phyloP scores from a whole-genome alignment of 305 asterid species.

The Andrographis paniculata region DNA sequence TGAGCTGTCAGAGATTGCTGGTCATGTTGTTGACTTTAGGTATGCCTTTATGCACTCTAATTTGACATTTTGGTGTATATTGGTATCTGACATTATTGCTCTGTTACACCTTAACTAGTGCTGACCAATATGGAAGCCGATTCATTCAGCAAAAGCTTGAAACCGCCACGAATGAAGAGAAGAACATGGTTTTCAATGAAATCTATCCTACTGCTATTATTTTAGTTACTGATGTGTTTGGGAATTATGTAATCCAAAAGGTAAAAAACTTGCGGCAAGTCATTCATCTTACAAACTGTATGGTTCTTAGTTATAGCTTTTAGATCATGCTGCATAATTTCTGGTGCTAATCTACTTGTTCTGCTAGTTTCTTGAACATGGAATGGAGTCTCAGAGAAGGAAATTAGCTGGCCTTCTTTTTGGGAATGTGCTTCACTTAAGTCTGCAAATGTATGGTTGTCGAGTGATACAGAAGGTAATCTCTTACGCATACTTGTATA shows the following conservation, averaged over 20 bases:
- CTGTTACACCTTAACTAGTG: constrained; percentile 34
- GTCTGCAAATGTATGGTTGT: constrained; percentile 93
- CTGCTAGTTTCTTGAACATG: constrained; percentile 72
- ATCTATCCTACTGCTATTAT: constrained; percentile 87
- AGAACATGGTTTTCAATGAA: constrained; percentile 84
- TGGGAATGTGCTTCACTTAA: constrained; percentile 64
- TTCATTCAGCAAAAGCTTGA: constrained; percentile 97
- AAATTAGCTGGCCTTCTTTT: constrained; percentile 60
- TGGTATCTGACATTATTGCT: constrained; percentile 11
- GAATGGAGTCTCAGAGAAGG: constrained; percentile 65
- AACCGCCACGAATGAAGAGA: constrained; percentile 88
- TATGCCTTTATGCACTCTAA: constrained; percentile 14
- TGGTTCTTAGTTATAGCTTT: constrained; percentile 6
- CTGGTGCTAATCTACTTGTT: constrained; percentile 9
- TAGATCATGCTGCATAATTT: not conserved
- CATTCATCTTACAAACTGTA: constrained; percentile 5
- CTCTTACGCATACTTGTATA: not conserved
- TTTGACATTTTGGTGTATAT: not conserved
- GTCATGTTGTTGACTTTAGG: constrained; percentile 99
- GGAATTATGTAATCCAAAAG: constrained; percentile 96
- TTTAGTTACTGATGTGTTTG: constrained; percentile 92
- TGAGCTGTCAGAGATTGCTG: constrained; percentile 85
- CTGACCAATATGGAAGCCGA: constrained; percentile 98
- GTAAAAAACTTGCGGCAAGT: constrained; percentile 26
- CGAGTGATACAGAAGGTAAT: constrained; percentile 85